Conservation (phyloP, 2,329 filamentous ascomycete species). For the Ophiognomonia clavigignenti-juglandacearum region DNA sequence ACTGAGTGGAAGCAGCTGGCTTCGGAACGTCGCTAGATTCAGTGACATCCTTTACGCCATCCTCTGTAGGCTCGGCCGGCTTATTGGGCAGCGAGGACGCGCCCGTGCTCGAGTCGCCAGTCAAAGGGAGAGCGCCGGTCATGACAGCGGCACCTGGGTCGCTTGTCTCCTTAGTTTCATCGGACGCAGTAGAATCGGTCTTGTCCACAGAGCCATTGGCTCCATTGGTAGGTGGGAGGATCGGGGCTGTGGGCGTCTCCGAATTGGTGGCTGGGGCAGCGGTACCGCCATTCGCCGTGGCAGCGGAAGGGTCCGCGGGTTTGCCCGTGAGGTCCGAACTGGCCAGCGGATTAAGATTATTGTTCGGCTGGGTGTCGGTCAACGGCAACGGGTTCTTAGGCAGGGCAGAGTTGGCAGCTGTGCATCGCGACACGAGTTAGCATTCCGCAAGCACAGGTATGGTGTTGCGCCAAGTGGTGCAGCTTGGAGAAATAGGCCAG, state of each 20-base stretch:
- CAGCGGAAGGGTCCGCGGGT: slow-evolving; percentile 2
- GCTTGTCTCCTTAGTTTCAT: slow-evolving; percentile 7
- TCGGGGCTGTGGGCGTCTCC: neutral
- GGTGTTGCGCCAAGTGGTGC: slow-evolving; percentile 3
- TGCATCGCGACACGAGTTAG: neutral
- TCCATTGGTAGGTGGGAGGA: neutral
- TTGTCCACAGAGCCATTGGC: slow-evolving; percentile 10
- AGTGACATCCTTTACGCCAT: slow-evolving; percentile 7
- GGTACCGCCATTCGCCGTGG: slow-evolving; percentile 2
- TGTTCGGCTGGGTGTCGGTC: slow-evolving; percentile 1
- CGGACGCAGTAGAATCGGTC: slow-evolving; percentile 5
- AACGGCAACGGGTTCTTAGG: slow-evolving; percentile 6
- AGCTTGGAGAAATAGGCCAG: slow-evolving; percentile 2
- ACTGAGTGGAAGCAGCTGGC: neutral
- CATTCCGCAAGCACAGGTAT: slow-evolving; percentile 6
- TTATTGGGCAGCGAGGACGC: slow-evolving; percentile 4
- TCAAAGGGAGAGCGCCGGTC: slow-evolving; percentile 8
- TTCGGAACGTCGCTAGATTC: neutral
- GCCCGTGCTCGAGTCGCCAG: neutral
- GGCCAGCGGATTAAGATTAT: slow-evolving; percentile 2
- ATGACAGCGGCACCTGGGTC: slow-evolving; percentile 8
- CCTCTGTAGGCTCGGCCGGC: slow-evolving; percentile 5
- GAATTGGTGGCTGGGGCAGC: neutral
- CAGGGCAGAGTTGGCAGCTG: slow-evolving; percentile 13
- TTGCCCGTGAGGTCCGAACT: slow-evolving; percentile 1